Evolutionary conservation across 2,329 filamentous ascomycete genomes (phyloP).

Genomic region (Alternaria brassicicola): DNA sequence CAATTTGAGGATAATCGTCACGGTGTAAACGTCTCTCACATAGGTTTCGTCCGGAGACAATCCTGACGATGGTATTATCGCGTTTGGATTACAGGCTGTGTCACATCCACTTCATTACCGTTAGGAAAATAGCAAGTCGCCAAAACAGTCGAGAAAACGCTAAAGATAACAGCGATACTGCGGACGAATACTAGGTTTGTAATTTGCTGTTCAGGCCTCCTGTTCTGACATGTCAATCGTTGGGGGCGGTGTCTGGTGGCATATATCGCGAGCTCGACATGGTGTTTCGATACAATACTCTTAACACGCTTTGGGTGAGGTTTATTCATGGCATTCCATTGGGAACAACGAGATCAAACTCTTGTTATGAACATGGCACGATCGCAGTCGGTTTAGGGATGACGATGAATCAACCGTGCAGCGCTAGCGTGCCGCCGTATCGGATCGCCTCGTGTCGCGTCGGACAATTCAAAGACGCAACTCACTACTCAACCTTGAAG

Average conservation of each 20-base stretch:
- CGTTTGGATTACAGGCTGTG: constrained; percentile 25
- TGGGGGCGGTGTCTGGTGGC: constrained; percentile 1
- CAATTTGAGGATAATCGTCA: constrained; percentile 36
- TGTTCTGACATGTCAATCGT: not conserved
- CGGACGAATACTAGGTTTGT: not conserved
- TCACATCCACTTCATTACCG: constrained; percentile 14
- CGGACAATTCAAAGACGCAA: not conserved
- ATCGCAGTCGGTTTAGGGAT: not conserved
- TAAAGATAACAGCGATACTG: not conserved
- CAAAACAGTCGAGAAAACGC: constrained; percentile 6
- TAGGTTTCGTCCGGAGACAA: not conserved
- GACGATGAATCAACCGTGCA: not conserved
- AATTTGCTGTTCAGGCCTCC: not conserved
- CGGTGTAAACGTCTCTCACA: constrained; percentile 26
- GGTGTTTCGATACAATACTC: not conserved
- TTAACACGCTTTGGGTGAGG: not conserved
- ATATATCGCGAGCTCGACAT: not conserved
- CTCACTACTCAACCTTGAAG: not conserved
- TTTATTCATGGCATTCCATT: not conserved
- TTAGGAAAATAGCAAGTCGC: constrained; percentile 28
- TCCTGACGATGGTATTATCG: constrained; percentile 22
- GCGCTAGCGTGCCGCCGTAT: constrained; percentile 2
- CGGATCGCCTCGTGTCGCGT: constrained; percentile 9
- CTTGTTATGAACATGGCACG: not conserved
- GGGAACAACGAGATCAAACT: not conserved